Percentiles rank a stretch among this genome's conserved stretches.
Evolutionary conservation across 768 basidiomycete genomes (phyloP).

Genomic region (Lanmaoa pseudosensibilis): DNA sequence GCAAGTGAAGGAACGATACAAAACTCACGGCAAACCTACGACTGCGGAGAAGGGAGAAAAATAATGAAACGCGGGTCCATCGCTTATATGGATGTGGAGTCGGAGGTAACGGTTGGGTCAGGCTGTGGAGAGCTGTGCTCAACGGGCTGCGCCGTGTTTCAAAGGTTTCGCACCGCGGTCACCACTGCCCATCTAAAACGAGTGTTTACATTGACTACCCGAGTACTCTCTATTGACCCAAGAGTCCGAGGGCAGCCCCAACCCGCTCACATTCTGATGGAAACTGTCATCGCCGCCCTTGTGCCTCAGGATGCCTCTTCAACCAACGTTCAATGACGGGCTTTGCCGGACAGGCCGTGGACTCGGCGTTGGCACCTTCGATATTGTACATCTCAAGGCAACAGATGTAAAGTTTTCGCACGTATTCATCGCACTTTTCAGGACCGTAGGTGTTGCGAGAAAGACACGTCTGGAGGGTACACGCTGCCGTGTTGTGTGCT

Average conservation of each 20-base stretch:
- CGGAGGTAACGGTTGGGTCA: background rate
- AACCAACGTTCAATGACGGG: constrained; percentile 59
- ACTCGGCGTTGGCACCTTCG: constrained; percentile 41
- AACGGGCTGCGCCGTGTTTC: background rate
- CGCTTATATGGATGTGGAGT: background rate
- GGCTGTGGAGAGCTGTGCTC: constrained; percentile 6
- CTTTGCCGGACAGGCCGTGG: constrained; percentile 62
- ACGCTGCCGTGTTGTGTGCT: constrained; percentile 42
- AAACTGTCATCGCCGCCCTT: background rate
- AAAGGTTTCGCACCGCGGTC: constrained; percentile 13
- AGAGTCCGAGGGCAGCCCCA: no score
- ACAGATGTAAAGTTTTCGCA: constrained; percentile 60
- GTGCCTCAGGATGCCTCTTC: constrained; percentile 30
- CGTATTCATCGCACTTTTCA: constrained; percentile 54
- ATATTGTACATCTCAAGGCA: constrained; percentile 57
- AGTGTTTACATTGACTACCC: no score
- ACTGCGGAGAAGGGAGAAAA: background rate
- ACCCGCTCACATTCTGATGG: background rate
- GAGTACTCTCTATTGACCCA: no score
- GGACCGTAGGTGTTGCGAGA: constrained; percentile 63
- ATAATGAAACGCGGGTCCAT: background rate
- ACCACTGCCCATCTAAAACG: background rate
- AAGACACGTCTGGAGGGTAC: constrained; percentile 61
- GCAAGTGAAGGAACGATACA: background rate
- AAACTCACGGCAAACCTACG: background rate